Base-by-base conservation (phyloP, 108 stramenopile species). In the Mediolabrus comicus region DNA sequence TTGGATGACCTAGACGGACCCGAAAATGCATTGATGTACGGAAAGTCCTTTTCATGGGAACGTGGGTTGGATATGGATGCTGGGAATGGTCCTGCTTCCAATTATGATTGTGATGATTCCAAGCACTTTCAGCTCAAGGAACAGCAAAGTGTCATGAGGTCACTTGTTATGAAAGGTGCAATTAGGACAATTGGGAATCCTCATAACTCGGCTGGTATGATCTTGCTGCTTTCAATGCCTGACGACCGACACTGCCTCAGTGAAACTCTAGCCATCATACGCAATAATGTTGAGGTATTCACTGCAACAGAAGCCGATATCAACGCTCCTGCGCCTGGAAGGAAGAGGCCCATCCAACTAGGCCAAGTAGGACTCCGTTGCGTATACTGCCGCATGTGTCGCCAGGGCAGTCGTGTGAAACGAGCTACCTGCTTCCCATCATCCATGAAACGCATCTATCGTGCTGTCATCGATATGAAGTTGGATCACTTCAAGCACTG, bases 381-480 rank as follows among this genome's bases (percentile, higher is more conserved):
- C 65, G 91, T 92, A 36, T 90, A 95, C 56, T 95, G 94, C 59
- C 84, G 94, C 14, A 71, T 74, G 77, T 86, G 84, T 11, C 51
- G 73, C 34, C 75, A 71, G 33, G 86, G 84, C 31, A 90, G 91
- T 57, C 83, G 91, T 11, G 88, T 95, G n/a, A 95, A 95, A 75
- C 78, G 94, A 8, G 94, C 94, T 5, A 89, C 89, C 9, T 95
- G 94, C 72, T 95, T 91, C 46, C 94, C 94, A 52, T 92, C 94
- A 1, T 87, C 87, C 4, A 89, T 91, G 63, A 86, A 88, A 46
- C 81, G 94, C 4, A 95, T 95, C 49, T 95, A 95, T 46, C 80
- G 94, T 1, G 89, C 94, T 14, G 88, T 95, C n/a, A 95, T 92
- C 65, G 94, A 95, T 36, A 95, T 95, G 94, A 95, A 95, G 65